Base-by-base conservation (phyloP, 2,329 filamentous ascomycete genomes). In the Diaporthe ilicicola region DNA sequence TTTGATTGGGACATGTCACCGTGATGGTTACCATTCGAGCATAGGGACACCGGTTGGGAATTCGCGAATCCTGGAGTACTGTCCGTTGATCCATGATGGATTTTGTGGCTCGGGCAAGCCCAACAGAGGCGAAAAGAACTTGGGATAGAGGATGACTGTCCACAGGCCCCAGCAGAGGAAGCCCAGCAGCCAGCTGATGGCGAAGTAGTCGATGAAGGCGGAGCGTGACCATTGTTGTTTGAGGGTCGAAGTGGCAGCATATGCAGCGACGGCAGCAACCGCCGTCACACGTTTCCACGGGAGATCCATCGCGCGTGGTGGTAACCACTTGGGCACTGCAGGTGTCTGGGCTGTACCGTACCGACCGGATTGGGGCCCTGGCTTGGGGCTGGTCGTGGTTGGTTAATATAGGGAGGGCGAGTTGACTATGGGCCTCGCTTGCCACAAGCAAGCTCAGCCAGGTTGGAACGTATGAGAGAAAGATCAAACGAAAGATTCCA, bases 111-210 rank as follows among this genome's bases (percentile, higher is more conserved):
- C 81, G 2, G 87, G 87, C 7, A 89, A 77, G 62, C 81, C 79
- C 19, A 84, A 80, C 69, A 89, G 78, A 2, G 86, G 85, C 24
- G 87, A 89, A 74, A 87, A 81, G 74, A 82, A 77, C 34, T 83
- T 82, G 19, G 87, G 87, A 74, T 85, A 88, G 39, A 88, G 76
- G 50, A 87, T 77, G 27, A 85, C 75, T 2, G 74, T 74, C 81
- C 83, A 89, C n/a, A 83, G 17, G 19, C 53, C 77, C 77, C 80
- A 86, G 4, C 74, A 44, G 10, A 81, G 42, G 24, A 81, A 71
- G 72, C 83, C 80, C 4, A 80, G 59, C 3, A 78, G 7, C 80
- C 81, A 87, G 34, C 79, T 70, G 15, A 73, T 72, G 8, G 75
- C 50, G 67, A 86, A 86, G 44, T 73, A 76, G 50, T 72, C 62